Evolutionary conservation across 768 basidiomycete genomes (phyloP).

Genomic region (Pulveroboletus sp.): DNA sequence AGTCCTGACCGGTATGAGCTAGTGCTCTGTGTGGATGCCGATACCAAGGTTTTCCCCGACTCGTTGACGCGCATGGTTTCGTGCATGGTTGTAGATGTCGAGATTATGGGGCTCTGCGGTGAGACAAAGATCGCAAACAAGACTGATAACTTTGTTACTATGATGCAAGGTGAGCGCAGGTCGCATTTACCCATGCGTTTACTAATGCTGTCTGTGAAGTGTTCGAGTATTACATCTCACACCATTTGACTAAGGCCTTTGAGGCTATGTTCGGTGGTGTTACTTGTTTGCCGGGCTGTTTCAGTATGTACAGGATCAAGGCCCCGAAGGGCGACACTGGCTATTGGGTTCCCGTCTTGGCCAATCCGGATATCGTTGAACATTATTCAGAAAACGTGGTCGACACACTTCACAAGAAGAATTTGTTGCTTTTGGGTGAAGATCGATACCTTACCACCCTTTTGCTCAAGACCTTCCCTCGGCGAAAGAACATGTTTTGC

Average conservation of each 20-base stretch:
- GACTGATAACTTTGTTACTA: slow-evolving; percentile 96
- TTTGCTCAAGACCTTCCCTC: slow-evolving; percentile 98
- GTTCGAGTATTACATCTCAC: slow-evolving; percentile 99
- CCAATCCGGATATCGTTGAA: slow-evolving; percentile 97
- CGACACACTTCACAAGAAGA: slow-evolving; percentile 99
- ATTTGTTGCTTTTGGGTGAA: slow-evolving; percentile 92
- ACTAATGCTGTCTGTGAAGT: slow-evolving; percentile 46
- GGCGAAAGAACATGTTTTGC: slow-evolving; percentile 98
- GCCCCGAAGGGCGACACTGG: slow-evolving; percentile 95
- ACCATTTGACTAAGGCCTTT: slow-evolving; percentile 98
- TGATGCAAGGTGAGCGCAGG: slow-evolving; percentile 89
- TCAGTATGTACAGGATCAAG: slow-evolving; percentile 99
- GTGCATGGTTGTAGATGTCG: slow-evolving; percentile 94
- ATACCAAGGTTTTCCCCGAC: slow-evolving; percentile 99
- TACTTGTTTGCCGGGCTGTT: slow-evolving; percentile 98
- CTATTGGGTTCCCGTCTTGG: slow-evolving; percentile 98
- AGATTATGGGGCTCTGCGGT: slow-evolving; percentile 99
- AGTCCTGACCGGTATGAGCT: slow-evolving; percentile 95
- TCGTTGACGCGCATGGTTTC: slow-evolving; percentile 94
- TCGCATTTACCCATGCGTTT: neutral
- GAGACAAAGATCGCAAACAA: slow-evolving; percentile 99
- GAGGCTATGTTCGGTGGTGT: slow-evolving; percentile 99
- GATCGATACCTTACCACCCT: slow-evolving; percentile 99
- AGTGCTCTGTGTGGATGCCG: slow-evolving; percentile 94
- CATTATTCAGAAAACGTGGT: slow-evolving; percentile 99